Base-by-base conservation (phyloP, 2,329 filamentous ascomycete genomes). In the Amphichorda felina region DNA sequence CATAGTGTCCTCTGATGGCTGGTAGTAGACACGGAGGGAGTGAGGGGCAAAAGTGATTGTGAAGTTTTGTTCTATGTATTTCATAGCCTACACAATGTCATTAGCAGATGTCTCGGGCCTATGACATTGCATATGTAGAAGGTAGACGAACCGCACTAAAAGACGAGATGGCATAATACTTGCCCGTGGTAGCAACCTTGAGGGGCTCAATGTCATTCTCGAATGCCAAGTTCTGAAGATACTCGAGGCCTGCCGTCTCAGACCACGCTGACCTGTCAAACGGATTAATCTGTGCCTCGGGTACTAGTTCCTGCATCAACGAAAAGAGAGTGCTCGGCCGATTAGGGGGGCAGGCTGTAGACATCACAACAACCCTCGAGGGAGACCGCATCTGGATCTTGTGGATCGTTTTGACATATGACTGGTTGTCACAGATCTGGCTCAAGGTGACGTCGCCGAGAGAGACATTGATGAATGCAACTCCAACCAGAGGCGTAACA, bases 351-450 rank as follows among this genome's bases (percentile, higher is more conserved):
- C 67, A 75, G n/a, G 77, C 72, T 2, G 81, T 81, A 4, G 72
- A 72, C 49, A 86, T 77, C 45, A 94, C 79, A 2, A 96, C 61
- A 34, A 95, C 82, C 43, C 80, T 76, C 2, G 79, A 82, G 0
- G 89, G 88, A 17, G 81, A 74, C 46, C 85, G 82, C 17, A 94
- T 76, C 35, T 75, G 73, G 24, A 96, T 69, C 53, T 95, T 94
- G 56, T 94, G 84, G 21, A 94, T 66, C 0, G 87, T 94, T 50
- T 79, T 80, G 38, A 87, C 79, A 52, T 94, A 96, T 24, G 87
- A 93, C 53, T 94, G 87, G 38, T 80, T 93, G 55, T 96, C 89
- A 50, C 82, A 87, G 43, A 96, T 89, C 50, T 95, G 86, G 50
- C 85, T 93, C 27, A 96, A 68, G 19, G 87, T 75, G 13, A 77